Evolutionary conservation across 257 asterid species (phyloP).

Genomic region (Solanum sejunctum): DNA sequence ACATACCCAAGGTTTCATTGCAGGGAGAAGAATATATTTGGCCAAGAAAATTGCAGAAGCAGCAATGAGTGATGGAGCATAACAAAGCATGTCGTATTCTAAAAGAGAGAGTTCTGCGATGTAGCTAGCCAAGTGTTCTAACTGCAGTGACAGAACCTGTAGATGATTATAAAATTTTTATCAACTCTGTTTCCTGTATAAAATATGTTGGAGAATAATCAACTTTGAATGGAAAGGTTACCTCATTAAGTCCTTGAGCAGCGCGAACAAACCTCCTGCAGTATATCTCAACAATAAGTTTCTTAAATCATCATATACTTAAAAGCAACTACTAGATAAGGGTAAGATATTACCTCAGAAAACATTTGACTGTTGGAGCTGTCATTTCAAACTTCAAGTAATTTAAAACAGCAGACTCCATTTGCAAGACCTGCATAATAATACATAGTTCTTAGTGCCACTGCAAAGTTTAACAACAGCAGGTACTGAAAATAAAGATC

Average conservation of each 20-base stretch:
- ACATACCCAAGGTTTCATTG: conserved; percentile 52
- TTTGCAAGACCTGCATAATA: conserved; percentile 52
- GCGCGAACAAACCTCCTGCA: conserved; percentile 79
- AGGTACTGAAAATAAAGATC: background rate
- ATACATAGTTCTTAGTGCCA: background rate
- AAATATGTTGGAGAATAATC: background rate
- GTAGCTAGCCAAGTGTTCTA: conserved; percentile 56
- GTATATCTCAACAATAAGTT: background rate
- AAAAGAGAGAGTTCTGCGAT: conserved; percentile 42
- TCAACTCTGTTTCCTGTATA: background rate
- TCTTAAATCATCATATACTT: background rate
- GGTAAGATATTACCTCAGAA: conserved; percentile 40
- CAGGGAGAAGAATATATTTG: conserved; percentile 22
- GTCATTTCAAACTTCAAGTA: conserved; percentile 91
- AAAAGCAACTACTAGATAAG: background rate
- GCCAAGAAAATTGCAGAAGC: conserved; percentile 51
- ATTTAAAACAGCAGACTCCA: conserved; percentile 70
- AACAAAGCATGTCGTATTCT: conserved; percentile 34
- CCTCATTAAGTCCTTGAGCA: conserved; percentile 81
- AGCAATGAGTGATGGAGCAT: conserved; percentile 35
- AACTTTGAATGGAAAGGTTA: background rate
- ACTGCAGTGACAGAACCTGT: conserved; percentile 45
- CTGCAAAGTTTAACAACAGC: background rate
- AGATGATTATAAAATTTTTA: background rate
- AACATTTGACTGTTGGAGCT: conserved; percentile 74